Conservation (phyloP, 2,329 filamentous ascomycete genomes). For the Colletotrichum spinosum region DNA sequence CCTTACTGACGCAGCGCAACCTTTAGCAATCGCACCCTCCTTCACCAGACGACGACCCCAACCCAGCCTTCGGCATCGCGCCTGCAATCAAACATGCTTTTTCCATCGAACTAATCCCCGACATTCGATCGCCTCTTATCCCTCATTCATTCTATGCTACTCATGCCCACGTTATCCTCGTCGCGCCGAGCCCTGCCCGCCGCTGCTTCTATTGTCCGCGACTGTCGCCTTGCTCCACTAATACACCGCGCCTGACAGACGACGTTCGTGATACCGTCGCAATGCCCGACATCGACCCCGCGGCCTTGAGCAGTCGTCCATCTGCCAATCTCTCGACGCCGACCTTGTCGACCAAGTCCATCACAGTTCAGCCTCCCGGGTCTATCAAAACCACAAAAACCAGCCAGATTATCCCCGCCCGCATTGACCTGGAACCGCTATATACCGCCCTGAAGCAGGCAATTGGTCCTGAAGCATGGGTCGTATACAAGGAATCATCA, state of each 20-base stretch:
- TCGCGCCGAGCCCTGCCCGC: slow-evolving; percentile 54
- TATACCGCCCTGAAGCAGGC: slow-evolving; percentile 71
- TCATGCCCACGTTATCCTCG: slow-evolving; percentile 55
- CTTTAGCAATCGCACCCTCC: slow-evolving; percentile 32
- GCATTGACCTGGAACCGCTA: slow-evolving; percentile 75
- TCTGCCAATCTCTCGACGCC: slow-evolving; percentile 69
- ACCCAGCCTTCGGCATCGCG: slow-evolving; percentile 52
- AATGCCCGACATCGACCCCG: slow-evolving; percentile 79
- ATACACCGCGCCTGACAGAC: slow-evolving; percentile 20
- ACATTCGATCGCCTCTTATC: slow-evolving; percentile 56
- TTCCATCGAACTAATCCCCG: slow-evolving; percentile 56
- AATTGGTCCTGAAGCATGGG: slow-evolving; percentile 72
- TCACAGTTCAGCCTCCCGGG: slow-evolving; percentile 63
- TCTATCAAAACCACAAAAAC: slow-evolving; percentile 67
- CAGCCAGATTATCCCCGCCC: slow-evolving; percentile 71
- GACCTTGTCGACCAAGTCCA: slow-evolving; percentile 67
- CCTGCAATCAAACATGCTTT: slow-evolving; percentile 52
- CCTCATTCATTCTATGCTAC: slow-evolving; percentile 53
- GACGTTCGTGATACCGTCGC: slow-evolving; percentile 39
- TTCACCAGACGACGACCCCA: slow-evolving; percentile 39
- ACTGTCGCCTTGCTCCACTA: slow-evolving; percentile 44
- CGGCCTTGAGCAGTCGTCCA: slow-evolving; percentile 75
- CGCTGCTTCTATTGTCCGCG: slow-evolving; percentile 56
- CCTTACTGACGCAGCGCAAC: slow-evolving; percentile 41
- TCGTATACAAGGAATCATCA: slow-evolving; percentile 71